Percentiles rank a stretch among this genome's conserved stretches.
phyloP scores from a whole-genome alignment of 2,329 filamentous ascomycete genomes.

The Cyphellophora europaea region DNA sequence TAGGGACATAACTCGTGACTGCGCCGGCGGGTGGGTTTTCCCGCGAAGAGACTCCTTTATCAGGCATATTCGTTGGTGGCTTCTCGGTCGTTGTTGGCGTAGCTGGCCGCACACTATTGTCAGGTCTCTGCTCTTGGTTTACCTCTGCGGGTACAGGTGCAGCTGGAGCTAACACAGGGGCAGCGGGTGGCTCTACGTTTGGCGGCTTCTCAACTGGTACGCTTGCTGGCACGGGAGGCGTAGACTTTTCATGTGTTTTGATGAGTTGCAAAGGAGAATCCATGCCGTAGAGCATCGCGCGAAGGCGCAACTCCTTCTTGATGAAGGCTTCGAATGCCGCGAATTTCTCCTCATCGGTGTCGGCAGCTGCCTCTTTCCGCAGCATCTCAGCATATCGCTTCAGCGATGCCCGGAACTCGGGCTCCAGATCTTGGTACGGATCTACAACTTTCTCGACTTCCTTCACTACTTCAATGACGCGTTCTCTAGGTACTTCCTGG shows the following conservation, averaged over 20 bases:
- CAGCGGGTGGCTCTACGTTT: background rate
- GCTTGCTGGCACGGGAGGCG: background rate
- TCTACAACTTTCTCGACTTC: conserved; percentile 26
- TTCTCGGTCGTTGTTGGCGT: background rate
- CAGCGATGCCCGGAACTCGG: conserved; percentile 48
- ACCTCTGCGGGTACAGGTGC: background rate
- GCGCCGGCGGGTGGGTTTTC: background rate
- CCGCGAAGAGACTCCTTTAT: background rate
- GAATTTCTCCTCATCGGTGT: conserved; percentile 42
- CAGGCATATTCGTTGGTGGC: background rate
- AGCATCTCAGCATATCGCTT: conserved; percentile 47
- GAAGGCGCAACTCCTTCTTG: conserved; percentile 36
- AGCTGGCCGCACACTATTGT: background rate
- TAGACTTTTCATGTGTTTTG: background rate
- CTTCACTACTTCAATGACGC: background rate
- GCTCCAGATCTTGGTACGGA: conserved; percentile 44
- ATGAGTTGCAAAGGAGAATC: conserved; percentile 18
- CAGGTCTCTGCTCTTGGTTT: background rate
- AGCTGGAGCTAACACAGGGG: background rate
- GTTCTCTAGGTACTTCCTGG: background rate
- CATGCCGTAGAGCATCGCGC: conserved; percentile 40
- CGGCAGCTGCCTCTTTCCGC: conserved; percentile 38
- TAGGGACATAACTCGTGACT: background rate
- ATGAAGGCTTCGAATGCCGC: conserved; percentile 44
- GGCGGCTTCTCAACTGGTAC: background rate